Evolutionary conservation across 495 filamentous ascomycete genomes (phyloP).

Genomic region (Penicillium riverlandense): DNA sequence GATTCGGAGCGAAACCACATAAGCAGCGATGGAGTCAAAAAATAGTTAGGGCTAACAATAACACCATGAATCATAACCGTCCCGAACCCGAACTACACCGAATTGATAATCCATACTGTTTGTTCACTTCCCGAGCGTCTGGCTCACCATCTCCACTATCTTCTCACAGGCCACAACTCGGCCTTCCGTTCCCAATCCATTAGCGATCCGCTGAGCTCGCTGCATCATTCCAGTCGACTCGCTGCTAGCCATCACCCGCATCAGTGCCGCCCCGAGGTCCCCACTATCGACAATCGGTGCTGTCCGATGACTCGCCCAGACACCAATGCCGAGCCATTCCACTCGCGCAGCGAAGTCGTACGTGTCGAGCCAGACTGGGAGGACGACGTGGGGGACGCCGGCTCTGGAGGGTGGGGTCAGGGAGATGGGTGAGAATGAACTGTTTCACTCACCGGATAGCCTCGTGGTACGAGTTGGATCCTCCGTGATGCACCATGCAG

Average conservation of each 20-base stretch:
- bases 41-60: too few relatives aligned
- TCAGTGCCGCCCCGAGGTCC: slow-evolving; percentile 13
- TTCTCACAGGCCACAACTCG: slow-evolving; percentile 17
- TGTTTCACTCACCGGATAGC: slow-evolving; percentile 21
- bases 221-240: slow-evolving; percentile 2
- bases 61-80: neutral
- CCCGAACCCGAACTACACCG: neutral
- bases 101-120: neutral
- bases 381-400: slow-evolving; percentile 35
- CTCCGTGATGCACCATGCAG: slow-evolving; percentile 38
- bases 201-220: slow-evolving; percentile 7
- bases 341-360: slow-evolving; percentile 32
- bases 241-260: slow-evolving; percentile 8
- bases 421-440: neutral
- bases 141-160: slow-evolving; percentile 7
- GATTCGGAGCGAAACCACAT: too few relatives aligned
- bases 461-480: slow-evolving; percentile 37
- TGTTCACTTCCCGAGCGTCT: neutral
- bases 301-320: slow-evolving; percentile 24
- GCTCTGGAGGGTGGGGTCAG: slow-evolving; percentile 17
- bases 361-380: slow-evolving; percentile 36
- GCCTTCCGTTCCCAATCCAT: slow-evolving; percentile 7
- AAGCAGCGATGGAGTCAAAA: too few relatives aligned
- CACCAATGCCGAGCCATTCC: slow-evolving; percentile 32
- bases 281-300: slow-evolving; percentile 9